Percentiles rank a stretch among this genome's conserved stretches.
Conservation (phyloP, 768 basidiomycete species). For the Trametes punicea region DNA sequence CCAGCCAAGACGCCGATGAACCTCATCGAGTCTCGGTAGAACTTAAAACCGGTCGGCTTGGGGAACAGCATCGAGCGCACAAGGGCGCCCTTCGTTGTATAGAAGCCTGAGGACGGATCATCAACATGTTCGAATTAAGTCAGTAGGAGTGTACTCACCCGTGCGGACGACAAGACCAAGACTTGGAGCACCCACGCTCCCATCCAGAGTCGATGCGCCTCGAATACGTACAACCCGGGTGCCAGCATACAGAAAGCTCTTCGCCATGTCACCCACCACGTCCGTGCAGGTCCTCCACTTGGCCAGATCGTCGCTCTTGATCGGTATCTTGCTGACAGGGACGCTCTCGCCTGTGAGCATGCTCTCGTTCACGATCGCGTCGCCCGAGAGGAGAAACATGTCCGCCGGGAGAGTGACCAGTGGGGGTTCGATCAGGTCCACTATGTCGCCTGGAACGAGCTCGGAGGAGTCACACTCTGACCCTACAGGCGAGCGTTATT, state of each 20-base stretch:
- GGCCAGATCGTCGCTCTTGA: constrained; percentile 72
- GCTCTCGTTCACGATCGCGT: constrained; percentile 97
- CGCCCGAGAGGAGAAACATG: constrained; percentile 88
- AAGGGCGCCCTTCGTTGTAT: constrained; percentile 95
- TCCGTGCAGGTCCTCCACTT: constrained; percentile 69
- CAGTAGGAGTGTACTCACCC: constrained; percentile 42
- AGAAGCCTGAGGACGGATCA: constrained; percentile 59
- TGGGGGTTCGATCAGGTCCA: constrained; percentile 79
- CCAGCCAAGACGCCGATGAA: constrained; percentile 91
- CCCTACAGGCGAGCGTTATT: constrained; percentile 44
- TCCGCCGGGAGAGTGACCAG: constrained; percentile 83
- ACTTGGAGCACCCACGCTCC: constrained; percentile 54
- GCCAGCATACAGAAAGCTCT: constrained; percentile 85
- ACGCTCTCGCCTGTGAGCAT: constrained; percentile 99
- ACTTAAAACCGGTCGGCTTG: constrained; percentile 98
- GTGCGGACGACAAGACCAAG: constrained; percentile 84
- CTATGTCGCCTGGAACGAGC: constrained; percentile 88
- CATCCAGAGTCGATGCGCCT: constrained; percentile 53
- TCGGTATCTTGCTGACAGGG: constrained; percentile 87
- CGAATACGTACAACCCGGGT: constrained; percentile 88
- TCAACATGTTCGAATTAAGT: background rate
- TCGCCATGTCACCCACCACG: constrained; percentile 58
- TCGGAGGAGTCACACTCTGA: constrained; percentile 64
- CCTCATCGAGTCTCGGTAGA: constrained; percentile 87
- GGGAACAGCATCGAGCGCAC: constrained; percentile 98